phyloP scores from a whole-genome alignment of 768 basidiomycete genomes.

The Suillus discolor region DNA sequence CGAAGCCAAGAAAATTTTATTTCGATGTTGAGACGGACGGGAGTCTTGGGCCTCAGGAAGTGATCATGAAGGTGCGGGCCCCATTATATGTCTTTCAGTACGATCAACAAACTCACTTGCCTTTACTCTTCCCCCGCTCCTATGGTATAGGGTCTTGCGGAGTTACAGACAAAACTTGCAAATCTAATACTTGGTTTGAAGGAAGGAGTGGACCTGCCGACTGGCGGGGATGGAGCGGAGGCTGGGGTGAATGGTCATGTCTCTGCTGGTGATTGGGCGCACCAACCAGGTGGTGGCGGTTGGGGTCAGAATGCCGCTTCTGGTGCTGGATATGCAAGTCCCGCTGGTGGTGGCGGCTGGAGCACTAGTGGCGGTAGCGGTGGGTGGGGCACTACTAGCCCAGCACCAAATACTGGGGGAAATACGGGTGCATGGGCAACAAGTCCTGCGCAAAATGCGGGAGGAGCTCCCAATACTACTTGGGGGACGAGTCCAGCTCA shows the following conservation, averaged over 20 bases:
- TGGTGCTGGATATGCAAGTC: constrained; percentile 35
- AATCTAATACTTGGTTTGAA: constrained; percentile 79
- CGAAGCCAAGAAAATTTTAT: constrained; percentile 90
- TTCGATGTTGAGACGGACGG: constrained; percentile 95
- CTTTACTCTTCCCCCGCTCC: background rate
- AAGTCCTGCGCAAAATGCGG: constrained; percentile 30
- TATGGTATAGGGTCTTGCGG: constrained; percentile 64
- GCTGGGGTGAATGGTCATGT: constrained; percentile 15
- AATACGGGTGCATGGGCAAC: constrained; percentile 20
- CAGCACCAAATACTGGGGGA: constrained; percentile 27
- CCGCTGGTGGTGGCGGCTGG: constrained; percentile 19
- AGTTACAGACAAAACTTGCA: constrained; percentile 80
- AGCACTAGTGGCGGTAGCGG: constrained; percentile 9
- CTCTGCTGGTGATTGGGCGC: constrained; percentile 25
- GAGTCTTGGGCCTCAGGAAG: constrained; percentile 84
- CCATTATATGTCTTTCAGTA: background rate
- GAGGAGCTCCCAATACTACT: constrained; percentile 23
- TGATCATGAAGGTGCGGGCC: constrained; percentile 72
- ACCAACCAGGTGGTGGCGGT: constrained; percentile 25
- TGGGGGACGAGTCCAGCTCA: constrained; percentile 38
- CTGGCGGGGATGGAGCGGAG: constrained; percentile 34
- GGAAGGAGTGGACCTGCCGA: constrained; percentile 55
- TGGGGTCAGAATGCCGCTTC: constrained; percentile 33
- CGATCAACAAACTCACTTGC: background rate
- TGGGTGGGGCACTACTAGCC: constrained; percentile 33